Conservation (phyloP, 208 protist genomes). For the Trypanosoma melophagium region DNA sequence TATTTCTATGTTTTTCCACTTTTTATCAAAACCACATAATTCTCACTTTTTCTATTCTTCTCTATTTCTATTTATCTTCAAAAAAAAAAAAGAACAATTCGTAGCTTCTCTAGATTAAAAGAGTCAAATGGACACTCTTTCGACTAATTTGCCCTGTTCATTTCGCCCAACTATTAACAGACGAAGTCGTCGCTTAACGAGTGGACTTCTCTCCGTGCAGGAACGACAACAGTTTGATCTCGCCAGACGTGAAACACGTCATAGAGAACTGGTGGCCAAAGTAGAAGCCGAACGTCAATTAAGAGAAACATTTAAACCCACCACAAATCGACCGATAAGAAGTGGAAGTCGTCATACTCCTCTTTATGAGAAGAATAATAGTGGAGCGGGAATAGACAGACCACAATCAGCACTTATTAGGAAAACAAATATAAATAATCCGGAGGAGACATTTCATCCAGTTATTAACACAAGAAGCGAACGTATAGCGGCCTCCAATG, state of each 20-base stretch:
- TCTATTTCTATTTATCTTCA: conserved; percentile 4
- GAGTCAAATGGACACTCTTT: conserved; percentile 1
- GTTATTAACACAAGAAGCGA: conserved; percentile 25
- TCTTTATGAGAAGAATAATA: background rate
- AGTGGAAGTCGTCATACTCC: background rate
- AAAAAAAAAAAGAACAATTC: conserved; percentile 1
- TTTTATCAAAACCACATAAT: conserved; percentile 1
- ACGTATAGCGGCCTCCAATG: conserved; percentile 1
- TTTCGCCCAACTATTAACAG: conserved; percentile 16
- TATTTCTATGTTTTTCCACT: too few relatives aligned
- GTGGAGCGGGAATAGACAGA: too few relatives aligned
- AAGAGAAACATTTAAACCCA: conserved; percentile 30
- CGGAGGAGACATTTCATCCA: conserved; percentile 19
- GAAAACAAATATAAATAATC: background rate
- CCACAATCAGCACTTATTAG: background rate
- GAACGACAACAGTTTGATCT: conserved; percentile 30
- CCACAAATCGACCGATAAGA: conserved; percentile 15
- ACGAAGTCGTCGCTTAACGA: conserved; percentile 13
- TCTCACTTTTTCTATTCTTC: background rate
- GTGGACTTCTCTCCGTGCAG: conserved; percentile 16
- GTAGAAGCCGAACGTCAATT: conserved; percentile 19
- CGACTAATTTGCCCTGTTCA: conserved; percentile 1
- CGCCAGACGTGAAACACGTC: conserved; percentile 1
- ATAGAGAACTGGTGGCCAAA: conserved; percentile 15
- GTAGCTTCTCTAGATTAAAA: too few relatives aligned